phyloP scores from a whole-genome alignment of 129 eudicot species.

The Pittosporum tobira region DNA sequence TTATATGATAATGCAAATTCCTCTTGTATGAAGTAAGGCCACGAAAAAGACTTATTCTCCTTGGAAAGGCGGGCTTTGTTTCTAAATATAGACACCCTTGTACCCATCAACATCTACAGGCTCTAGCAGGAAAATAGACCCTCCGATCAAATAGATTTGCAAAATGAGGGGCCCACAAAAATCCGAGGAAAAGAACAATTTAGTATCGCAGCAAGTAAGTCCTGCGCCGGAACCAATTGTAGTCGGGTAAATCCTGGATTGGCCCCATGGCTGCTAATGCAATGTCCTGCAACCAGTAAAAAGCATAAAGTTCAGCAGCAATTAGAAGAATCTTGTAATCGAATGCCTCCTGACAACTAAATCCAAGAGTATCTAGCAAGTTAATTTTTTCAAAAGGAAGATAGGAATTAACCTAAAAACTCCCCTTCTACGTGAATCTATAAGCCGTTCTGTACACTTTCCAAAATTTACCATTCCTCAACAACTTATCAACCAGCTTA shows the following conservation, averaged over 20 bases:
- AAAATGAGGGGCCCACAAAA: neutral
- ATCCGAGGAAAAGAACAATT: neutral
- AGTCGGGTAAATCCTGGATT: constrained; percentile 26
- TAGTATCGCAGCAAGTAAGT: constrained; percentile 10
- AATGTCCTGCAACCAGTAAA: constrained; percentile 30
- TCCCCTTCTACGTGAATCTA: neutral
- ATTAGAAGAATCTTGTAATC: neutral
- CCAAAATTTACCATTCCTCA: neutral
- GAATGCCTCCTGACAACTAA: neutral
- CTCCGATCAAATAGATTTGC: neutral
- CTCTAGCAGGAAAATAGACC: neutral
- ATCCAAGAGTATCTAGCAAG: neutral
- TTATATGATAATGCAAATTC: neutral
- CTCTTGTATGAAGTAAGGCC: neutral
- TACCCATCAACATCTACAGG: constrained; percentile 8
- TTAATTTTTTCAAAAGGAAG: neutral
- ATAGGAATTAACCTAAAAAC: neutral
- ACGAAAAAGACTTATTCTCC: constrained; percentile 1
- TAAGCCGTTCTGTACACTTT: neutral
- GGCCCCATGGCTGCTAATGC: constrained; percentile 46
- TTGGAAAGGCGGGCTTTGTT: neutral
- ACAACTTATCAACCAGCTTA: too few relatives aligned
- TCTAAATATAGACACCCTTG: neutral
- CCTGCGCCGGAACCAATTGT: constrained; percentile 18
- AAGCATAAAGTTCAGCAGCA: neutral